Conservation (phyloP, 2,329 filamentous ascomycete species). For the Pseudonectria foliicola region DNA sequence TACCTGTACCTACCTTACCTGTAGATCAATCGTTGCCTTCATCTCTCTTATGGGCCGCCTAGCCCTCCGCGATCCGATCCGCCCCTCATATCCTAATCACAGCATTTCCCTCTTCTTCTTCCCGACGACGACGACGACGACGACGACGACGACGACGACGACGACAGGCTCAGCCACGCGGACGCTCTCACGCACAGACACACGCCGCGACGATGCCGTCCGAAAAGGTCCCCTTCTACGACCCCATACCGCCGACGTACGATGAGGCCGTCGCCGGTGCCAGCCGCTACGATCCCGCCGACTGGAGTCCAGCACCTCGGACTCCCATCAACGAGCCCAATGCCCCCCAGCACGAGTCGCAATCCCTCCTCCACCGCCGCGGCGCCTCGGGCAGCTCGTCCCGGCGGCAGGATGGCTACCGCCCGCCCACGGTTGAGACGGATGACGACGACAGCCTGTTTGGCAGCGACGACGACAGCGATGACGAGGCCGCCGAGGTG, state of each 20-base stretch:
- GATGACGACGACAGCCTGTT: slow-evolving; percentile 60
- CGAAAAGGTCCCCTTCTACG: slow-evolving; percentile 36
- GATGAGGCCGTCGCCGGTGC: slow-evolving; percentile 33
- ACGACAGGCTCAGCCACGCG: too few relatives aligned
- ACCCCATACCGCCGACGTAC: slow-evolving; percentile 37
- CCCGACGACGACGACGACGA: slow-evolving; percentile 21
- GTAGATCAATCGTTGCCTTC: too few relatives aligned
- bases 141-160: too few relatives aligned
- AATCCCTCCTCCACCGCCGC: slow-evolving; percentile 61
- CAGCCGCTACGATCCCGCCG: slow-evolving; percentile 25
- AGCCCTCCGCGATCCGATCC: too few relatives aligned
- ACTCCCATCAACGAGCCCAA: slow-evolving; percentile 47
- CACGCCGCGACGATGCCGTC: slow-evolving; percentile 26
- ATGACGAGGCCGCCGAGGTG: slow-evolving; percentile 56
- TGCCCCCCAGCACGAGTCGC: slow-evolving; percentile 66
- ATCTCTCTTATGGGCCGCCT: background rate
- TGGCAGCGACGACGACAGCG: slow-evolving; percentile 41
- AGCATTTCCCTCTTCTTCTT: background rate
- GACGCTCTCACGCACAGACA: too few relatives aligned
- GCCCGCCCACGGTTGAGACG: slow-evolving; percentile 70
- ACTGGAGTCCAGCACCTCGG: slow-evolving; percentile 24
- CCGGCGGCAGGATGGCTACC: slow-evolving; percentile 54
- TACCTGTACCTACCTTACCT: too few relatives aligned
- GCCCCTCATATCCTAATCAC: background rate
- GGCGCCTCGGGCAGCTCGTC: slow-evolving; percentile 33